A percentile compares a stretch with the other conserved stretches of the same genome.
phyloP scores from a whole-genome alignment of 2,329 filamentous ascomycete species.

The Daldinia sp. region DNA sequence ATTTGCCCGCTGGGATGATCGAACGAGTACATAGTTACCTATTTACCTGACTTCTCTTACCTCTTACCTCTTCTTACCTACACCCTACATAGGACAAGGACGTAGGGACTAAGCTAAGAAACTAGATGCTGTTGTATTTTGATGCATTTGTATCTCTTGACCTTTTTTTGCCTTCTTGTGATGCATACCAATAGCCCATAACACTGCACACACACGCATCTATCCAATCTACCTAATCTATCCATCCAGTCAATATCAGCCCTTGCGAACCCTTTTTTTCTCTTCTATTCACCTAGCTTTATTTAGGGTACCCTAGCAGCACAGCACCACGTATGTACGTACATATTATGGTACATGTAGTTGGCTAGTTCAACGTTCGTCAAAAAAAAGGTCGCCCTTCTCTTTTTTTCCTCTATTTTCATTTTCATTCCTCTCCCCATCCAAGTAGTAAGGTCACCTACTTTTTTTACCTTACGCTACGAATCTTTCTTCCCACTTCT shows the following conservation, averaged over 20 bases:
- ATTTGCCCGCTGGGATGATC: neutral
- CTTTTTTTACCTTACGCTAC: neutral
- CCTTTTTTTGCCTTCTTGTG: constrained; percentile 13
- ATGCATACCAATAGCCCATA: constrained; percentile 4
- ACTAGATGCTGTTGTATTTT: constrained; percentile 22
- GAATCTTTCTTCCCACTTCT: neutral
- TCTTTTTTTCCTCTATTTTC: constrained; percentile 30
- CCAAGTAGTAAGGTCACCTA: constrained; percentile 1
- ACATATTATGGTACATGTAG: constrained; percentile 19
- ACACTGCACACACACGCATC: constrained; percentile 5
- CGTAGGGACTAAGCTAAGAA: neutral
- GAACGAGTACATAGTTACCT: neutral
- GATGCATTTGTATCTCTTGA: constrained; percentile 26
- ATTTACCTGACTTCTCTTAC: neutral
- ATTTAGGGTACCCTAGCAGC: constrained; percentile 32
- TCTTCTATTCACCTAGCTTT: constrained; percentile 20
- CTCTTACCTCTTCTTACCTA: neutral
- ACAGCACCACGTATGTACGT: constrained; percentile 8
- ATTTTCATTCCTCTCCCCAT: constrained; percentile 3
- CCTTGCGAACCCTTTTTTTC: constrained; percentile 23
- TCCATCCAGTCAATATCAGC: constrained; percentile 17
- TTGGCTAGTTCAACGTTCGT: constrained; percentile 33
- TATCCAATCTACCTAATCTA: constrained; percentile 15
- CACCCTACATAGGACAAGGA: too few relatives aligned
- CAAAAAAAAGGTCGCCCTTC: constrained; percentile 25